Evolutionary conservation across 768 basidiomycete genomes (phyloP).

Genomic region (Boletus rex-veris): DNA sequence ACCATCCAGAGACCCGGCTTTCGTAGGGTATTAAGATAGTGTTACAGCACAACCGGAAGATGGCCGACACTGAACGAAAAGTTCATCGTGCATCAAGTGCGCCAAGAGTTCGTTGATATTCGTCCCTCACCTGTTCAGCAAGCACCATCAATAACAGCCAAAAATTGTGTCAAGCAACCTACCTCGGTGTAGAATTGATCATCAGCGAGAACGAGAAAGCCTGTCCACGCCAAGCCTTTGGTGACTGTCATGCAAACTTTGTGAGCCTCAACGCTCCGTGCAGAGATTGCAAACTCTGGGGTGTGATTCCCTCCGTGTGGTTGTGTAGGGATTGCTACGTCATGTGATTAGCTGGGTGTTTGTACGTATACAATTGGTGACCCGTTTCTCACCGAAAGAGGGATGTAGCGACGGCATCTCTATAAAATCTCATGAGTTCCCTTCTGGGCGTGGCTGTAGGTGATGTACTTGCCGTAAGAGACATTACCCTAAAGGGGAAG

Average conservation of each 20-base stretch:
- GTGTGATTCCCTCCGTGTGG: constrained; percentile 77
- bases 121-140: constrained; percentile 22
- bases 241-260: constrained; percentile 51
- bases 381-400: constrained; percentile 44
- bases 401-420: constrained; percentile 65
- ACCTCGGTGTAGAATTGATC: constrained; percentile 56
- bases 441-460: constrained; percentile 1
- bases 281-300: constrained; percentile 57
- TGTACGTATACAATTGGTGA: background rate
- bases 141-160: background rate
- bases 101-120: constrained; percentile 17
- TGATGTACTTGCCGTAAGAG: constrained; percentile 51
- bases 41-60: constrained; percentile 11
- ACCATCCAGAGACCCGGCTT: constrained; percentile 3
- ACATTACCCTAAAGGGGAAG: constrained; percentile 60
- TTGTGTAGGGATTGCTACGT: constrained; percentile 65
- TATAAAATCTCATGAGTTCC: constrained; percentile 27
- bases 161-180: background rate
- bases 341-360: constrained; percentile 19
- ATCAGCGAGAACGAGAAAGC: constrained; percentile 57
- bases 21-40: constrained; percentile 15
- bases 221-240: constrained; percentile 61
- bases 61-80: background rate
- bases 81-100: background rate
- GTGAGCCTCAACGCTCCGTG: constrained; percentile 60